Base-by-base conservation (phyloP, 371 early-diverging fungal species). In the Nematocida displodere region DNA sequence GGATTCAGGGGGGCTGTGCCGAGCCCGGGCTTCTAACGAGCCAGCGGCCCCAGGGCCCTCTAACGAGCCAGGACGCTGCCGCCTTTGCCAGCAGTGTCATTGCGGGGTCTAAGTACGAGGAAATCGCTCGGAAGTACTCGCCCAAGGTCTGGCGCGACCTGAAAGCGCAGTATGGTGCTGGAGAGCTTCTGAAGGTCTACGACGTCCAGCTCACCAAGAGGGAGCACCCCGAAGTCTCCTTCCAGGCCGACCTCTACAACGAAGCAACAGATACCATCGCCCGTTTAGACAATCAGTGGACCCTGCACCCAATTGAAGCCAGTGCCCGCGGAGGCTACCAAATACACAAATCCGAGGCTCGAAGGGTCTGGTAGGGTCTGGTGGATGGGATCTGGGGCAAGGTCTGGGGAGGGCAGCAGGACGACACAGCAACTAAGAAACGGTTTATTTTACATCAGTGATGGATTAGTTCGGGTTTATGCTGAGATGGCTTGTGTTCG, bases 81-180 rank as follows among this genome's bases (percentile, higher is more conserved):
- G 8, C 46, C 40, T 28, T 28, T 67, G 7, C 8, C 28, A n/a
- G 37, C 68, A 34, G 68, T 47, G 1, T n/a, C n/a, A 13, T 67
- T 13, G 61, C 26, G 36, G 50, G 58, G 5, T 13, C 56, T 17
- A 36, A 58, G 28, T 67, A 67, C 56, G 40, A 54, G 17, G 68
- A 67, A 20, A 5, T 67, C 11, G 7, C 44, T 24, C 39, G 58
- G 26, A n/a, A 39, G 37, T 67, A 67, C 46, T 36, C 68, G 3
- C 68, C 68, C 47, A 34, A 55, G 17, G 48, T 59, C 31, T 67
- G 68, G 68, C 13, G 48, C 22, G 24, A 28, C 20, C n/a, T 67
- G 15, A 15, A 42, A 20, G 50, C 33, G 8, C 31, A 22, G 2
- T 67, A 67, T 39, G 2, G 58, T 5, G 22, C 50, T 2, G 56